Conservation (phyloP, 2,329 filamentous ascomycete species). For the Penicillium nordicum region DNA sequence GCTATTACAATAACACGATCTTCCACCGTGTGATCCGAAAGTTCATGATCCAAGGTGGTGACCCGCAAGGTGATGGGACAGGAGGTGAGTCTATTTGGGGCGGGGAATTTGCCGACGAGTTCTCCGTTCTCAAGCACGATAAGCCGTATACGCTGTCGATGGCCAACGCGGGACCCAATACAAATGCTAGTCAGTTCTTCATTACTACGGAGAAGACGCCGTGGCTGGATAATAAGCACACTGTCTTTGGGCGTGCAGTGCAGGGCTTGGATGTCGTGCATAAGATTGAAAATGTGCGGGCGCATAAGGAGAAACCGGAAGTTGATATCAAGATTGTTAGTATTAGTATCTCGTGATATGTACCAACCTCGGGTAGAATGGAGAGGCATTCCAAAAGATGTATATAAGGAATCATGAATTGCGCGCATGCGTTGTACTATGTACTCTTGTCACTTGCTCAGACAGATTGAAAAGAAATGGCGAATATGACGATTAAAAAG, state of each 20-base stretch:
- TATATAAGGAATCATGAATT: not conserved
- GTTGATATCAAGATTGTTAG: conserved; percentile 97
- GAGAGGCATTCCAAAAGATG: not conserved
- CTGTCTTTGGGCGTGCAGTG: conserved; percentile 86
- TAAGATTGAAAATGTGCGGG: conserved; percentile 86
- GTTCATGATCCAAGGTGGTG: conserved; percentile 92
- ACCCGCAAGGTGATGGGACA: conserved; percentile 83
- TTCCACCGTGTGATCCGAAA: conserved; percentile 97
- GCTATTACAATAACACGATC: conserved; percentile 96
- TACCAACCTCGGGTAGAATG: not conserved
- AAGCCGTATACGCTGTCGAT: conserved; percentile 95
- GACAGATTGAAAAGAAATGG: not conserved
- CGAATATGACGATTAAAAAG: not conserved
- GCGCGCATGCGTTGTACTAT: conserved; percentile 1
- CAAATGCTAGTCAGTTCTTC: conserved; percentile 96
- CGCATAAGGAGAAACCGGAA: conserved; percentile 87
- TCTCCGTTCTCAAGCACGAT: conserved; percentile 85
- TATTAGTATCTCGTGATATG: conserved; percentile 50
- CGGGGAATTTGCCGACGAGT: conserved; percentile 89
- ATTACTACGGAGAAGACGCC: conserved; percentile 97
- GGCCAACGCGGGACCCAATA: conserved; percentile 94
- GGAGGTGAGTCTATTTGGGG: conserved; percentile 92
- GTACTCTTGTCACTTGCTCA: not conserved
- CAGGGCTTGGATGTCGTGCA: conserved; percentile 92
- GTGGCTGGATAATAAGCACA: conserved; percentile 95